Evolutionary conservation across 2,329 filamentous ascomycete species (phyloP), one percentile per base, ranked within the genome.

Genomic region (Acrocalymma vagum): DNA sequence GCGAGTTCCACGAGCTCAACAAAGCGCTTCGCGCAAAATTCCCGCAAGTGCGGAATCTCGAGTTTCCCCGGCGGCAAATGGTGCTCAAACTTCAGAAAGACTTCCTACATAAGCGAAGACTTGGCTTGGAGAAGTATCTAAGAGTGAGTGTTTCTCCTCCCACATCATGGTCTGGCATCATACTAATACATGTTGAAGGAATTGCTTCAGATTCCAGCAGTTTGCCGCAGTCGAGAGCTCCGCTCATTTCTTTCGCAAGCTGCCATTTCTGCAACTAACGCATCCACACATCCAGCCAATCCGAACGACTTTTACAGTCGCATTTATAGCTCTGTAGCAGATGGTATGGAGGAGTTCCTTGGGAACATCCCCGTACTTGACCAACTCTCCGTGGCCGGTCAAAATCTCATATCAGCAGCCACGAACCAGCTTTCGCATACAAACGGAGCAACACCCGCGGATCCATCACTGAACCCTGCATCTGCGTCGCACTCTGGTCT

Each of bases 41-140:
- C 60, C 85, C 91, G 0, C 92, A 90, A 11, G 91, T 97, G 11
- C 84, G 92, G 32, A 84, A 90, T 53, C 80, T 99, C 3, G 93
- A 97, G 57, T 97, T 99, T 62, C 94, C 94, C 1, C 82, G 93
- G 13, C 83, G 95, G 24, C 87, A 94, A 45, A 86, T 97, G 73
- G 88, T 99, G 36, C 91, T 97, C 85, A 97, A 96, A 62, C 82
- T 99, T 3, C 94, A 99, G 64, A 93, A 85, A 65, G 94, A 99
- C 58, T 99, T 99, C 62, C 75, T 99, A 13, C 88, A 95, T 57
- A 97, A 96, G 70, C 84, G 94, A 17, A 84, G 90, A 8, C 72
- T 85, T 21, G 91, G 89, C 0, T 78, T 99, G 2, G 93, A 99
- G 68, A 84, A 84, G 31, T 99, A 97, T 63, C 73, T 99, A 3